Conservation (phyloP, 768 basidiomycete genomes). For the Agaricus sinodeliciosus region DNA sequence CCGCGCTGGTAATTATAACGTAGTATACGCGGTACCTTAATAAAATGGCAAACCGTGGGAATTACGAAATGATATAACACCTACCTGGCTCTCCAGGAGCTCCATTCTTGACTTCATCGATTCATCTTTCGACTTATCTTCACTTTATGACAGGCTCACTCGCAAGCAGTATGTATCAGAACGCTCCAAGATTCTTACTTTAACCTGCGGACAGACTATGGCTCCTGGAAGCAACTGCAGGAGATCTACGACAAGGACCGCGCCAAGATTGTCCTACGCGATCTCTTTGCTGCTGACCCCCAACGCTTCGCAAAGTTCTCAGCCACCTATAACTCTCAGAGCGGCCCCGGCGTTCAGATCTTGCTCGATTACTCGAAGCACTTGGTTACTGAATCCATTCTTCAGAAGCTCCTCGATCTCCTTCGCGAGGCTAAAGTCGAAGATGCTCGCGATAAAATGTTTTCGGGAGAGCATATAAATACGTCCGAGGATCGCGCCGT, state of each 20-base stretch:
- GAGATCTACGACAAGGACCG: slow-evolving; percentile 68
- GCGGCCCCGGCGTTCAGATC: slow-evolving; percentile 67
- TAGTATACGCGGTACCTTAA: too few species aligned
- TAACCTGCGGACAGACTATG: slow-evolving; percentile 55
- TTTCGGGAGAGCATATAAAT: slow-evolving; percentile 94
- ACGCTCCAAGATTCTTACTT: not conserved
- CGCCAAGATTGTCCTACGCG: slow-evolving; percentile 75
- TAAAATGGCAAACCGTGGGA: too few species aligned
- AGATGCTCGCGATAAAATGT: slow-evolving; percentile 86
- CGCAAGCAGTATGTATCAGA: not conserved
- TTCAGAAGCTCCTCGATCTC: slow-evolving; percentile 69
- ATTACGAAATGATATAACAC: not conserved
- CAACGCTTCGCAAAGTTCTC: slow-evolving; percentile 84
- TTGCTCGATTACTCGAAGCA: slow-evolving; percentile 98
- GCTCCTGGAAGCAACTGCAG: slow-evolving; percentile 89
- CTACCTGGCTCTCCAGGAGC: not conserved
- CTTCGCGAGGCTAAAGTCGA: slow-evolving; percentile 86
- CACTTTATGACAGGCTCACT: slow-evolving; percentile 2
- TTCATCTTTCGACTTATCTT: not conserved
- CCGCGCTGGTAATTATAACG: too few species aligned
- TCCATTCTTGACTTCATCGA: not conserved
- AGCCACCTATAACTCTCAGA: slow-evolving; percentile 60
- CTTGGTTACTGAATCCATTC: slow-evolving; percentile 81
- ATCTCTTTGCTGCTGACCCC: slow-evolving; percentile 89
- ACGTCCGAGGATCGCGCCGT: slow-evolving; percentile 97